phyloP scores from a whole-genome alignment of 495 filamentous ascomycete species.

The Aspergillus avenaceus region DNA sequence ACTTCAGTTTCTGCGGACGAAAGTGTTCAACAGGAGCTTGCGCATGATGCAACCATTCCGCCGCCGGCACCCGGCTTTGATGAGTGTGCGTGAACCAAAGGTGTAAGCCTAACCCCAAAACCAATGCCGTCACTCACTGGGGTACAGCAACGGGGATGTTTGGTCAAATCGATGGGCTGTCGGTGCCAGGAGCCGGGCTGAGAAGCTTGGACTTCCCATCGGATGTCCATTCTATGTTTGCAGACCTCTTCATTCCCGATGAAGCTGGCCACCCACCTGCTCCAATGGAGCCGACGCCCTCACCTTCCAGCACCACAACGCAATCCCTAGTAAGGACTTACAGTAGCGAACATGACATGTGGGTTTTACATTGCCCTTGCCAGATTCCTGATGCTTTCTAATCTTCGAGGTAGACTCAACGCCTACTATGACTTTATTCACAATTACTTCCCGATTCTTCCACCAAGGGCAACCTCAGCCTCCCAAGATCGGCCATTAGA shows the following conservation, averaged over 20 bases:
- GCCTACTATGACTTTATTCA: conserved; percentile 61
- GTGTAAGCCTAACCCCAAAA: too few relatives aligned
- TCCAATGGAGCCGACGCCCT: conserved; percentile 31
- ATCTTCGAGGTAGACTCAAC: conserved; percentile 40
- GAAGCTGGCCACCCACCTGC: conserved; percentile 21
- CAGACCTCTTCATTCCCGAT: conserved; percentile 27
- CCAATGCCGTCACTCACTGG: conserved; percentile 10
- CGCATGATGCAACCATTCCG: conserved; percentile 16
- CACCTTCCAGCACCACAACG: conserved; percentile 20
- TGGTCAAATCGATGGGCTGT: conserved; percentile 40
- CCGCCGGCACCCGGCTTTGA: conserved; percentile 25
- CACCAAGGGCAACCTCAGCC: conserved; percentile 42
- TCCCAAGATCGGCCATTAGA: conserved; percentile 43
- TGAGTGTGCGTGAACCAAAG: conserved; percentile 32
- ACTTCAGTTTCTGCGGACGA: conserved; percentile 20
- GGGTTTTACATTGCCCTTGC: conserved; percentile 6
- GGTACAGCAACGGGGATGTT: conserved; percentile 32
- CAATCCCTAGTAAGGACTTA: conserved; percentile 37
- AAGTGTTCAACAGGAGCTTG: conserved; percentile 19
- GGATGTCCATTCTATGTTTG: conserved; percentile 36
- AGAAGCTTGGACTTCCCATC: conserved; percentile 37
- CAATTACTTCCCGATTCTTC: conserved; percentile 55
- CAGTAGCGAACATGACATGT: conserved; percentile 42
- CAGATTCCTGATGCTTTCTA: conserved; percentile 11
- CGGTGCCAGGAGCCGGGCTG: conserved; percentile 39